Conservation (phyloP, 441 rosid genomes). For the Croton laevigatus region DNA sequence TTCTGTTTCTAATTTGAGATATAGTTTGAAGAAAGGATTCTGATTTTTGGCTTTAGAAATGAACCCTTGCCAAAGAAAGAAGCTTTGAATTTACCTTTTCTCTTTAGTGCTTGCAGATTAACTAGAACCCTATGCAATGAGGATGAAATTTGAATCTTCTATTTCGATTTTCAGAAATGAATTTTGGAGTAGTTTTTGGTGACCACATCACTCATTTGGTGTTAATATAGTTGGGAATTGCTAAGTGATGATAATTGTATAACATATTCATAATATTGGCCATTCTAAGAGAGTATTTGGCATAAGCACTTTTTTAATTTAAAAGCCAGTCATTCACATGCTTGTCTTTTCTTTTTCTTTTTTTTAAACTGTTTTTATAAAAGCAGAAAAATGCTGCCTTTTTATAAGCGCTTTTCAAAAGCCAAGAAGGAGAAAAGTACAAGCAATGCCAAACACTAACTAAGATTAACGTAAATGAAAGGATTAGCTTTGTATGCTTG, state of each 20-base stretch:
- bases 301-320: no score
- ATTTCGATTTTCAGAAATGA: not conserved
- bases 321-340: no score
- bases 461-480: no score
- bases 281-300: not conserved
- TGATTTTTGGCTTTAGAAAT: not conserved
- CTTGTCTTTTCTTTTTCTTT: no score
- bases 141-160: not conserved
- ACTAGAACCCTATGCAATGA: not conserved
- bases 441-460: no score
- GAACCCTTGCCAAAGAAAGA: not conserved
- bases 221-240: not conserved
- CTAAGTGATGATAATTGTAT: not conserved
- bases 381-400: no score
- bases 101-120: no score
- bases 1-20: not conserved
- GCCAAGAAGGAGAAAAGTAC: no score
- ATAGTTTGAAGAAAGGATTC: not conserved
- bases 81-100: not conserved
- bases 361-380: no score
- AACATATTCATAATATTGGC: not conserved
- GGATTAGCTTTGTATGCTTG: conserved; percentile 1
- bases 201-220: not conserved
- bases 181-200: not conserved
- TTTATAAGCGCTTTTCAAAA: no score